Evolutionary conservation across 768 basidiomycete genomes (phyloP), one percentile per base, ranked within the genome.

Genomic region (Clitopilus hobsonii): DNA sequence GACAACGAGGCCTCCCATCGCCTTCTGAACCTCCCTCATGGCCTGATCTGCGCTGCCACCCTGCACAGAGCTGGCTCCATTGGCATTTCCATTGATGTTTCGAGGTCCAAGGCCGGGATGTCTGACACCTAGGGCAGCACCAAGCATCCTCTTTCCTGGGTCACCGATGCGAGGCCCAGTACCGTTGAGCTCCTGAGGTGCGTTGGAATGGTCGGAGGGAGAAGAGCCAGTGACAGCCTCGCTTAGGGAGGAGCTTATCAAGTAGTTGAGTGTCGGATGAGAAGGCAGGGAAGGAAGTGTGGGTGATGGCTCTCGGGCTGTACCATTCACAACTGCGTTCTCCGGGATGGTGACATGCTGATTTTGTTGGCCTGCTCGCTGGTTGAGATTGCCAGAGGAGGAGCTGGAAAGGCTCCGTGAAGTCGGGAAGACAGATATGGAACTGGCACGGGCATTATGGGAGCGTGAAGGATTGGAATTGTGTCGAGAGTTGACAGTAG

Each of bases 121-220:
- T 70, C 91, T 80, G 57, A 93, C 80, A 45, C 91, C 92, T 54
- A 94, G 74, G 27, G 91, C 91, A 53, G 87, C 86, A 38, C 90
- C 92, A 22, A 94, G 77, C 91, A 94, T 94, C 64, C 91, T 78
- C 74, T 90, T 91, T 36, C 89, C 91, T 27, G 91, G 89, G 69
- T 94, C 89, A 29, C 91, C 91, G 61, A 94, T 91, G 64, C 86
- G 81, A 20, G 90, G 90, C n/a, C 84, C 85, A 27, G 71, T 67
- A 2, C 71, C 69, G 18, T 71, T 68, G 51, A 63, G 51, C 52
- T 72, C 72, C 28, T 77, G 69, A 47, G 80, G 79, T 60, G 81
- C 65, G 63, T 81, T 81, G 22, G 89, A 87, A 1, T 88, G 87
- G 18, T 91, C 88, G 16, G 80, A 69, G 16, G 78, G 77, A 8